A percentile compares a stretch with the other conserved stretches of the same genome.
Conservation (phyloP, 495 filamentous ascomycete genomes). For the Talaromyces wortmannii region DNA sequence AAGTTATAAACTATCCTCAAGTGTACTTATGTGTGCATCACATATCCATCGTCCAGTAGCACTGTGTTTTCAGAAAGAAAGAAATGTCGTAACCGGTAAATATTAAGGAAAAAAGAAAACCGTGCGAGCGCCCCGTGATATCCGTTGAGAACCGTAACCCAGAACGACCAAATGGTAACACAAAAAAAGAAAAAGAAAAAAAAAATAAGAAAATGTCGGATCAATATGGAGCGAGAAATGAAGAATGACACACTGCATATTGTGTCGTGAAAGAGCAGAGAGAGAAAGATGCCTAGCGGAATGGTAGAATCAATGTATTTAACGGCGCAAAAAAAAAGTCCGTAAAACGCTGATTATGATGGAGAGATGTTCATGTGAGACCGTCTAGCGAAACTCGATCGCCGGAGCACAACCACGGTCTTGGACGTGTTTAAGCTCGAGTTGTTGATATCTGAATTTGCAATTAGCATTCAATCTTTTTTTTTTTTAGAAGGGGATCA, state of each 20-base stretch:
- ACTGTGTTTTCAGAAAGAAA: background rate
- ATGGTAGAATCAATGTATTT: background rate
- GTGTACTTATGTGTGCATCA: too few species aligned
- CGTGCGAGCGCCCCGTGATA: background rate
- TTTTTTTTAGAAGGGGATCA: conserved; percentile 15
- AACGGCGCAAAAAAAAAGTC: background rate
- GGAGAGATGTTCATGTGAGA: background rate
- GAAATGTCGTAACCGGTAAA: background rate
- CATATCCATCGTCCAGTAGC: too few species aligned
- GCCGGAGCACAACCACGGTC: conserved; percentile 81
- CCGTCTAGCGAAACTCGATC: conserved; percentile 81
- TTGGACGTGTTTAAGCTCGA: conserved; percentile 81
- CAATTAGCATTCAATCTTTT: conserved; percentile 10
- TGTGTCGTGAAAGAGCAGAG: background rate
- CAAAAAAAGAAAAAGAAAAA: background rate
- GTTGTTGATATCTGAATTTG: conserved; percentile 70
- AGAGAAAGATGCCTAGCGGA: background rate
- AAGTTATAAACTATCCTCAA: too few species aligned
- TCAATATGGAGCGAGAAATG: background rate
- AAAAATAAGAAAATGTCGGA: too few species aligned
- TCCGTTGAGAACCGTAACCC: background rate
- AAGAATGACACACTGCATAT: background rate
- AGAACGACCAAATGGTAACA: background rate
- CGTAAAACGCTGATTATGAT: background rate
- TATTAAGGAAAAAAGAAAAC: background rate